These are phyloP conservation scores for Pichia sp. DNA, from an alignment of 1,139 yeast species.

Conservation along the genomic window DNA sequence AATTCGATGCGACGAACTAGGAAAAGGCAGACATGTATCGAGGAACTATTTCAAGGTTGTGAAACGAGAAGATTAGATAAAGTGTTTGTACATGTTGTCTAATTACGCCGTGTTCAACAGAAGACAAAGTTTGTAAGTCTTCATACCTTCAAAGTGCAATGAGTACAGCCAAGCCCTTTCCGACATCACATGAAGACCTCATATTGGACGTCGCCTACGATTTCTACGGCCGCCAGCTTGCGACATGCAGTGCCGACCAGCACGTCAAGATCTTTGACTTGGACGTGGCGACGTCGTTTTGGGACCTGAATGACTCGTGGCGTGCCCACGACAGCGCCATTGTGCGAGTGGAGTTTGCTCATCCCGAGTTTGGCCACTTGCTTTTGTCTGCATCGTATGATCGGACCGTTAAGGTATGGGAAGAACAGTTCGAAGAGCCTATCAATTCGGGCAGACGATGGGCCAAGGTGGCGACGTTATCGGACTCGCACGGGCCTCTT, in stretches of 20 bases:
- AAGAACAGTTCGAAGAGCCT: constrained; percentile 77
- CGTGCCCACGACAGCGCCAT: constrained; percentile 91
- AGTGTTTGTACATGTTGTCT: too few relatives aligned
- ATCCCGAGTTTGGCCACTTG: constrained; percentile 86
- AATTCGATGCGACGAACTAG: neutral
- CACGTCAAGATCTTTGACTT: constrained; percentile 82
- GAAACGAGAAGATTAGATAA: too few relatives aligned
- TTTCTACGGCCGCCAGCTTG: constrained; percentile 83
- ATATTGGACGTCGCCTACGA: constrained; percentile 86
- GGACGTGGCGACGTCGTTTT: constrained; percentile 50
- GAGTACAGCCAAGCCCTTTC: constrained; percentile 49
- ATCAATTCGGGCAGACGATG: constrained; percentile 77
- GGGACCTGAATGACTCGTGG: constrained; percentile 87
- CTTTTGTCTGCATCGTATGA: constrained; percentile 89
- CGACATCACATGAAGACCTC: constrained; percentile 87
- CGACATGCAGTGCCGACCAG: constrained; percentile 91
- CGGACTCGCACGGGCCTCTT: constrained; percentile 84
- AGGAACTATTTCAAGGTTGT: constrained; percentile 11
- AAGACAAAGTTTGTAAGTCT: too few relatives aligned
- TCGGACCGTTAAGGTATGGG: constrained; percentile 85
- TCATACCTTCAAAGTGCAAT: neutral
- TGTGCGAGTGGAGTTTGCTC: constrained; percentile 84
- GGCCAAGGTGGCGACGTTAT: constrained; percentile 67
- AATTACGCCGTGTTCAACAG: too few relatives aligned
- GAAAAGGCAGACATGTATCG: neutral